These are phyloP conservation scores for Solanum clarkiae DNA, from an alignment of 257 asterid genomes.

Conservation along the genomic window DNA sequence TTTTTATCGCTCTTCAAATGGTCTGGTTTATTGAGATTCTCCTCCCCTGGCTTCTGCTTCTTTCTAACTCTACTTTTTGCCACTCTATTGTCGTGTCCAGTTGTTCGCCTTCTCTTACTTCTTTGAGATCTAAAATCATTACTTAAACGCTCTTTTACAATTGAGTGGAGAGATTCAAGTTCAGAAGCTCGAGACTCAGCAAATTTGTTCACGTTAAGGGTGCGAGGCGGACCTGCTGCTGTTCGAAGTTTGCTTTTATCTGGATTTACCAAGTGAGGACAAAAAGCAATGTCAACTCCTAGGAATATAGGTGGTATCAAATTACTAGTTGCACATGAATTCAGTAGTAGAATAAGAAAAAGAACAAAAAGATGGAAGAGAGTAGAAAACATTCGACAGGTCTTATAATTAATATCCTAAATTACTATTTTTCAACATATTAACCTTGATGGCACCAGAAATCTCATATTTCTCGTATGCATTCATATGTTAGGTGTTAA, in stretches of 20 bases:
- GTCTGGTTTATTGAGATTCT: slow-evolving; percentile 2
- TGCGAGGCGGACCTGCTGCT: slow-evolving; percentile 44
- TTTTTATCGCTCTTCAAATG: slow-evolving; percentile 17
- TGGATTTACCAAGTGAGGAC: slow-evolving; percentile 13
- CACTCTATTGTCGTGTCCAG: slow-evolving; percentile 51
- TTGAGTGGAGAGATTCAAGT: slow-evolving; percentile 51
- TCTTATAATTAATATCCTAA: not conserved
- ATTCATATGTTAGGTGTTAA: not conserved
- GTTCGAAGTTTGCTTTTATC: slow-evolving; percentile 23
- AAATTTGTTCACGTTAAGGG: slow-evolving; percentile 57
- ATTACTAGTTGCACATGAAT: not conserved
- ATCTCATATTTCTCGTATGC: not conserved
- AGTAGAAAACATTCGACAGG: not conserved
- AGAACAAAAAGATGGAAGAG: not conserved
- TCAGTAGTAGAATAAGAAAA: not conserved
- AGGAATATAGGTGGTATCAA: not conserved
- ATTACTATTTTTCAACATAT: not conserved
- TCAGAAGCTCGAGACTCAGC: slow-evolving; percentile 74
- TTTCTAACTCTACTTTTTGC: slow-evolving; percentile 33
- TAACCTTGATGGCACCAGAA: not conserved
- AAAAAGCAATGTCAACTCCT: not conserved
- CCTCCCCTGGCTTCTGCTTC: slow-evolving; percentile 20
- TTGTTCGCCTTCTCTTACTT: slow-evolving; percentile 76
- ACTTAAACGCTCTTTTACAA: slow-evolving; percentile 41
- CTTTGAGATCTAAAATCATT: slow-evolving; percentile 54